Percentiles rank a stretch among this genome's conserved stretches.
phyloP scores from a whole-genome alignment of 139 green algal genomes.

The Chlamydomonas incerta region DNA sequence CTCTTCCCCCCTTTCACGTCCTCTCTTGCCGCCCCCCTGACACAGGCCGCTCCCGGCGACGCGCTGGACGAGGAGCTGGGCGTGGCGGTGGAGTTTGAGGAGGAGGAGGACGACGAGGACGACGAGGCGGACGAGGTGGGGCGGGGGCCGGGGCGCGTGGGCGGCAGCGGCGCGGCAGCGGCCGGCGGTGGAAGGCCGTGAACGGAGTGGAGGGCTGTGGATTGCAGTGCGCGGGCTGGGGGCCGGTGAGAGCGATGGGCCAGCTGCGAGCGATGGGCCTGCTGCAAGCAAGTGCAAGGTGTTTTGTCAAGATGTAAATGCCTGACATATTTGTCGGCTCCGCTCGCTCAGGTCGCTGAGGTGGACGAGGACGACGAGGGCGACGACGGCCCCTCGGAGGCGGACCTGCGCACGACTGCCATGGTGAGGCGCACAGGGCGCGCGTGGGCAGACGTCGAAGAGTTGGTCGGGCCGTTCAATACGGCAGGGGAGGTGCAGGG shows the following conservation, averaged over 20 bases:
- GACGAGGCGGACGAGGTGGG: slow-evolving; percentile 62
- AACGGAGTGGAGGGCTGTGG: too few species aligned
- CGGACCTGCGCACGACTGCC: slow-evolving; percentile 44
- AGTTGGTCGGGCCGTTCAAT: background rate
- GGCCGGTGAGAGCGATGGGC: too few species aligned
- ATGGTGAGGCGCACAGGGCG: slow-evolving; percentile 22
- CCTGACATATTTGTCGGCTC: too few species aligned
- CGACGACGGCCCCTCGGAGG: slow-evolving; percentile 13
- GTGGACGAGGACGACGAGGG: slow-evolving; percentile 69
- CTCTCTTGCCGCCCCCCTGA: background rate
- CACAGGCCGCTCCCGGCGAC: slow-evolving; percentile 60
- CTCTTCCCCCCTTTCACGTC: background rate
- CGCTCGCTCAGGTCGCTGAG: slow-evolving; percentile 51
- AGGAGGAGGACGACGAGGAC: slow-evolving; percentile 67
- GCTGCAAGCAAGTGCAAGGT: too few species aligned
- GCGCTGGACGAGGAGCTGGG: slow-evolving; percentile 94
- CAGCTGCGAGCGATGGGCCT: too few species aligned
- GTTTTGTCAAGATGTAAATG: too few species aligned
- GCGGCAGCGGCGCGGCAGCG: too few species aligned
- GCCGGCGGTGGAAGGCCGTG: too few species aligned
- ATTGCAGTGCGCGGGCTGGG: too few species aligned
- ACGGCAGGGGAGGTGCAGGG: background rate
- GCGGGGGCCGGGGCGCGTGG: background rate
- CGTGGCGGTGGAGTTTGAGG: slow-evolving; percentile 90
- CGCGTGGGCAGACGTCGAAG: background rate